Evolutionary conservation across 768 basidiomycete genomes (phyloP).

Genomic region (Tylopilus subfusipes): DNA sequence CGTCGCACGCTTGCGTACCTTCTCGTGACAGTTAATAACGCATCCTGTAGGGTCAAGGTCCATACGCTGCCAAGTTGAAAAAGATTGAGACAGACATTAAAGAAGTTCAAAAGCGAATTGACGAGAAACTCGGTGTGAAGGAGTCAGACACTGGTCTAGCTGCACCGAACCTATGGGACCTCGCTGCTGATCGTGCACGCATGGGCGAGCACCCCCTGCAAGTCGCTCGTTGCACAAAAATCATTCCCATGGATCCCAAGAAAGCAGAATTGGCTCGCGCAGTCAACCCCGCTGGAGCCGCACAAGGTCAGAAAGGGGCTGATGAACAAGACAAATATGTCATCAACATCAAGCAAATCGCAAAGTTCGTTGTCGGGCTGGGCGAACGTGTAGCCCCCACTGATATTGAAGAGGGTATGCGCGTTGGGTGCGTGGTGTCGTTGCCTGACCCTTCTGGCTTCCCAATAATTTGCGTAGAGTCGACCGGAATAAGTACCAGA

Average conservation of each 20-base stretch:
- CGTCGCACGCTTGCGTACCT: conserved; percentile 22
- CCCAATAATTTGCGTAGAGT: conserved; percentile 50
- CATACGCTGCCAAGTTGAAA: conserved; percentile 87
- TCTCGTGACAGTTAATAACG: background rate
- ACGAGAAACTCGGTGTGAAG: conserved; percentile 98
- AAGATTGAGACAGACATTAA: conserved; percentile 89
- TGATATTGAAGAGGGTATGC: conserved; percentile 99
- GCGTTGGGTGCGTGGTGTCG: conserved; percentile 78
- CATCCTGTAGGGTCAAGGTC: conserved; percentile 84
- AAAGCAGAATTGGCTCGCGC: conserved; percentile 75
- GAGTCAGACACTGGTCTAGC: conserved; percentile 98
- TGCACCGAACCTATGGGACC: conserved; percentile 96
- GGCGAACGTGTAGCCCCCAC: conserved; percentile 96
- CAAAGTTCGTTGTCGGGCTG: conserved; percentile 97
- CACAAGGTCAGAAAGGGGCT: conserved; percentile 90
- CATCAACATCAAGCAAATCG: conserved; percentile 99
- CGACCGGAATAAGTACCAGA: conserved; percentile 95
- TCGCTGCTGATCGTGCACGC: conserved; percentile 86
- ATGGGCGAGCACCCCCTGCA: conserved; percentile 93
- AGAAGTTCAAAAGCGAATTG: conserved; percentile 94
- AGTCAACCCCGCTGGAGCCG: conserved; percentile 72
- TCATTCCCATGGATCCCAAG: conserved; percentile 78
- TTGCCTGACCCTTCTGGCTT: background rate
- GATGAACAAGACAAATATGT: conserved; percentile 99
- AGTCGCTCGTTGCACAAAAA: conserved; percentile 98